A percentile compares a stretch with the other conserved stretches of the same genome.
Evolutionary conservation across 805 yeast genomes (phyloP).

Genomic region (Cyberlindnera suaveolens): DNA sequence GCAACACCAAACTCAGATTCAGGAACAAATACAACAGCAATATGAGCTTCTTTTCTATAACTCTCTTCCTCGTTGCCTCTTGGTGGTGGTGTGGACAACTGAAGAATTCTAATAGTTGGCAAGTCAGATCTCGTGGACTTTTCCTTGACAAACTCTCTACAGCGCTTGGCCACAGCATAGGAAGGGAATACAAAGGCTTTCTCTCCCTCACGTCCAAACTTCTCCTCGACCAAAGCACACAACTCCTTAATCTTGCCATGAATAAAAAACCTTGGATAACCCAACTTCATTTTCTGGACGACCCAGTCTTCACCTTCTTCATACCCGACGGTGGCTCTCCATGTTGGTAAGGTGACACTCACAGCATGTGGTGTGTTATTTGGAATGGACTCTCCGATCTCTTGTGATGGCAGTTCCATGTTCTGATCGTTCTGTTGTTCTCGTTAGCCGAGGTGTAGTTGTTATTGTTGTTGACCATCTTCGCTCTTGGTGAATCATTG

Average conservation of each 20-base stretch:
- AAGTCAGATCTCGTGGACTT: slow-evolving; percentile 23
- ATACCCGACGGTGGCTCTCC: slow-evolving; percentile 90
- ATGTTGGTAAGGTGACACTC: slow-evolving; percentile 89
- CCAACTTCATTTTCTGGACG: slow-evolving; percentile 68
- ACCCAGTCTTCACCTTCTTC: slow-evolving; percentile 88
- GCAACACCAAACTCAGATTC: slow-evolving; percentile 58
- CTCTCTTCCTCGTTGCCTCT: slow-evolving; percentile 50
- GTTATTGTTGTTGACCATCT: neutral
- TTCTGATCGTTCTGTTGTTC: neutral
- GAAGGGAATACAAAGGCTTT: slow-evolving; percentile 71
- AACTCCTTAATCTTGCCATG: slow-evolving; percentile 57
- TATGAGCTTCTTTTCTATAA: slow-evolving; percentile 55
- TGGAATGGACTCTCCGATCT: slow-evolving; percentile 81
- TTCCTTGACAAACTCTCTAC: slow-evolving; percentile 67
- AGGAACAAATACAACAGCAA: slow-evolving; percentile 71
- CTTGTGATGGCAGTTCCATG: slow-evolving; percentile 21
- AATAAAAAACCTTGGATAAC: slow-evolving; percentile 83
- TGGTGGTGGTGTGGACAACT: slow-evolving; percentile 68
- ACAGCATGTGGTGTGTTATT: slow-evolving; percentile 89
- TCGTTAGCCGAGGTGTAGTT: neutral
- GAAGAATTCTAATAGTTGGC: slow-evolving; percentile 55
- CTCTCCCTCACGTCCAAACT: slow-evolving; percentile 80
- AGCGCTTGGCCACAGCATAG: slow-evolving; percentile 72
- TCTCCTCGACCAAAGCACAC: slow-evolving; percentile 46
- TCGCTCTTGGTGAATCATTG: neutral